A percentile compares a stretch with the other conserved stretches of the same genome.
Evolutionary conservation across 148 eudicot genomes (phyloP).

Genomic region (Chenopodium suecicum): DNA sequence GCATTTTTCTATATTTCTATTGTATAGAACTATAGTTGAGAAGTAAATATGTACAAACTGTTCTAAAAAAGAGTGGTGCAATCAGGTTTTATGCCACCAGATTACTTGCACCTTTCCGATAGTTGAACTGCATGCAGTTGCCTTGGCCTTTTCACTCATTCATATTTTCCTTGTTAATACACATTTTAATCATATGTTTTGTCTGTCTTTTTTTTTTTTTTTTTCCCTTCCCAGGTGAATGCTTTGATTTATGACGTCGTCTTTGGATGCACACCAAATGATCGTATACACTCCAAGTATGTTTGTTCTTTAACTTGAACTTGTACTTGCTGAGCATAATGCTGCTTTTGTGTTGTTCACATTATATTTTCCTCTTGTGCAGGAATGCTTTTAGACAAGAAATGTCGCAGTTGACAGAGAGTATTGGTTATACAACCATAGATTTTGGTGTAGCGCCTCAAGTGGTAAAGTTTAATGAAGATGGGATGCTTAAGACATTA

Average conservation of each 20-base stretch:
- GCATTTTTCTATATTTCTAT: not conserved
- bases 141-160: not conserved
- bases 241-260: conserved; percentile 58
- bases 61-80: not conserved
- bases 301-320: not conserved
- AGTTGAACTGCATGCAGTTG: not conserved
- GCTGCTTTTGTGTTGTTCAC: not conserved
- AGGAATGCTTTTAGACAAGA: conserved; percentile 68
- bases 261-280: conserved; percentile 77
- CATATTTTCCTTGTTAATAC: not conserved
- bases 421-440: conserved; percentile 69
- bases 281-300: conserved; percentile 81
- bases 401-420: conserved; percentile 60
- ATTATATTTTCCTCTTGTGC: conserved; percentile 10
- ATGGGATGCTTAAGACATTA: conserved; percentile 34
- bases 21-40: not conserved
- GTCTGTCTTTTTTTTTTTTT: not conserved
- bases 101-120: not conserved
- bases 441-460: conserved; percentile 86
- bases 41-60: not conserved
- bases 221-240: conserved; percentile 45
- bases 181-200: not conserved
- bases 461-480: conserved; percentile 36
- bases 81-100: not conserved
- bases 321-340: not conserved